These are phyloP conservation scores for Verticillium tricorpus DNA, from an alignment of 2,329 filamentous ascomycete genomes.

Conservation along the genomic window DNA sequence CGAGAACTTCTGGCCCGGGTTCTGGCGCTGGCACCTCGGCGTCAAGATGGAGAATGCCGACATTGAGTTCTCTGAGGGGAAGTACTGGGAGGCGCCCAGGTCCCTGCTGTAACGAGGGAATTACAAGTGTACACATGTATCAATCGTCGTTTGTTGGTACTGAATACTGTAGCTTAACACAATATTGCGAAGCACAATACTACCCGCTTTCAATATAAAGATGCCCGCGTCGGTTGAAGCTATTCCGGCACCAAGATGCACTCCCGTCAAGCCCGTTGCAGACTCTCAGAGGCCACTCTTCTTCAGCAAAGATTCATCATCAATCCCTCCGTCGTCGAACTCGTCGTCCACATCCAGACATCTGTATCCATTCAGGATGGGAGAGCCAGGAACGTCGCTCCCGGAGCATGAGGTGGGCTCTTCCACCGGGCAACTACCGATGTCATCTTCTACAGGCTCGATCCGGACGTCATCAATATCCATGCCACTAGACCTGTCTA, in stretches of 20 bases:
- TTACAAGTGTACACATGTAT: too few relatives aligned
- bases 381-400: not conserved
- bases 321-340: not conserved
- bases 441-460: not conserved
- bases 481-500: too few relatives aligned
- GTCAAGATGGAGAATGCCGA: constrained; percentile 31
- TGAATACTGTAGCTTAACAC: not conserved
- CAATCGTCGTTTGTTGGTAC: too few relatives aligned
- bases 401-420: not conserved
- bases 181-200: too few relatives aligned
- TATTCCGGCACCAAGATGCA: too few relatives aligned
- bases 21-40: constrained; percentile 39
- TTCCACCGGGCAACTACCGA: not conserved
- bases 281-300: not conserved
- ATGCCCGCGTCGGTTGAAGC: too few relatives aligned
- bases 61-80: constrained; percentile 18
- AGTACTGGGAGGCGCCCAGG: constrained; percentile 17
- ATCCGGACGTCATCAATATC: too few relatives aligned
- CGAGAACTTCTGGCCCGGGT: constrained; percentile 43
- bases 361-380: not conserved
- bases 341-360: not conserved
- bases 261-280: too few relatives aligned
- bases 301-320: not conserved
- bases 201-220: too few relatives aligned
- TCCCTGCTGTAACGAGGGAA: constrained; percentile 15